Conservation (phyloP, 352 stramenopile species). For the Globisporangium yorkense region DNA sequence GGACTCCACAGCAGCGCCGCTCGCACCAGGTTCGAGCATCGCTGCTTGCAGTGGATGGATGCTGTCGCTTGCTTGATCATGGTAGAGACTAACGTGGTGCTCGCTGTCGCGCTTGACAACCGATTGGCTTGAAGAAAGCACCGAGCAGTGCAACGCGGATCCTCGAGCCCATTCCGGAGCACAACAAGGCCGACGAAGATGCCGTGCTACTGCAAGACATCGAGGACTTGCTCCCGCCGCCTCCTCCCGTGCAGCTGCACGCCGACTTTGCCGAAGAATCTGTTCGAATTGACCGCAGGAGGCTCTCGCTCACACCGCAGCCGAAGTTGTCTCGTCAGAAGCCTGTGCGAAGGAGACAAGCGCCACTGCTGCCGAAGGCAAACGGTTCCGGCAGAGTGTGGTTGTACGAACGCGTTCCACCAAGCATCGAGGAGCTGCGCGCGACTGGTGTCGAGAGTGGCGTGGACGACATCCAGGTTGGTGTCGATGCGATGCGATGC, state of each 20-base stretch:
- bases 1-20: slow-evolving; percentile 13
- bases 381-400: slow-evolving; percentile 29
- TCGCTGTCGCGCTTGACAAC: neutral
- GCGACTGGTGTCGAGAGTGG: slow-evolving; percentile 35
- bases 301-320: slow-evolving; percentile 46
- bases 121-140: neutral
- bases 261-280: slow-evolving; percentile 44
- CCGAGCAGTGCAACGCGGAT: neutral
- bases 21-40: slow-evolving; percentile 22
- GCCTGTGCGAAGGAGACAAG: neutral
- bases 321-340: slow-evolving; percentile 14
- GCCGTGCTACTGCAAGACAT: slow-evolving; percentile 41
- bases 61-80: neutral
- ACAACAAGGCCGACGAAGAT: slow-evolving; percentile 20
- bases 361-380: slow-evolving; percentile 1
- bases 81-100: neutral
- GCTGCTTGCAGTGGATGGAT: neutral
- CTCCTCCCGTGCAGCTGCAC: slow-evolving; percentile 20
- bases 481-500: neutral
- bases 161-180: neutral
- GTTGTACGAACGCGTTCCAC: slow-evolving; percentile 37
- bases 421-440: slow-evolving; percentile 34
- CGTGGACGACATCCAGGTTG: slow-evolving; percentile 38
- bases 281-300: slow-evolving; percentile 25
- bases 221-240: slow-evolving; percentile 54